phyloP scores from a whole-genome alignment of 108 stramenopile species.

The Cyclotella kingstonii region DNA sequence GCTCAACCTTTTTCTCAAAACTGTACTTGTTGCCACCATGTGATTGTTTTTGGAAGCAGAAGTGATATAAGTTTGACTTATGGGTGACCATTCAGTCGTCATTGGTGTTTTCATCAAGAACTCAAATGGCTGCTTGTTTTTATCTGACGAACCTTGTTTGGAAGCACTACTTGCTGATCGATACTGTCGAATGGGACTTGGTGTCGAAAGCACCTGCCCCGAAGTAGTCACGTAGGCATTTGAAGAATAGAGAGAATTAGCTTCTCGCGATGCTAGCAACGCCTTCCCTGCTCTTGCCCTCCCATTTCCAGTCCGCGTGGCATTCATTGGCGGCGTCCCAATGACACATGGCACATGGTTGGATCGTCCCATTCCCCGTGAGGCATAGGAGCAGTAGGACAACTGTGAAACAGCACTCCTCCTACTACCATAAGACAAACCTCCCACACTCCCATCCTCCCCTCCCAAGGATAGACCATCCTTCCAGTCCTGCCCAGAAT shows the following conservation, averaged over 20 bases:
- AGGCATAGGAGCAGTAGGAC: constrained; percentile 32
- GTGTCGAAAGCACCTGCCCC: constrained; percentile 36
- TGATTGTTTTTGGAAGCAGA: too few relatives aligned
- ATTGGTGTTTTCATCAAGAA: constrained; percentile 34
- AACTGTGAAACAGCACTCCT: constrained; percentile 25
- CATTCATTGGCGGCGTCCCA: too few relatives aligned
- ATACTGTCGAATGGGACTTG: constrained; percentile 21
- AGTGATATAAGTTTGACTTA: not conserved
- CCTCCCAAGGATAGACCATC: too few relatives aligned
- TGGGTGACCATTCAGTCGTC: constrained; percentile 2
- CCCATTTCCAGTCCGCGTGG: too few relatives aligned
- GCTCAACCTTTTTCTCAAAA: constrained; percentile 35
- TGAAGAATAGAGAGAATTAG: constrained; percentile 24
- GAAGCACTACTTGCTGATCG: not conserved
- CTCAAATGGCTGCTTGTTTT: constrained; percentile 30
- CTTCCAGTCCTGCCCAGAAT: too few relatives aligned
- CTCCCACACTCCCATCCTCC: constrained; percentile 44
- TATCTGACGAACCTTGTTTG: not conserved
- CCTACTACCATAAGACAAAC: constrained; percentile 25
- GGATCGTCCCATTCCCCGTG: constrained; percentile 12
- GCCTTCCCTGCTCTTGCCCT: constrained; percentile 12
- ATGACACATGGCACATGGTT: constrained; percentile 19
- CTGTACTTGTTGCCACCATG: constrained; percentile 8
- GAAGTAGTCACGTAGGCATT: constrained; percentile 30
- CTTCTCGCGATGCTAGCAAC: constrained; percentile 8